Percentiles rank a stretch among this genome's conserved stretches.
Conservation (phyloP, 1,284 basidiomycete species). For the Porogramme epimiltina region DNA sequence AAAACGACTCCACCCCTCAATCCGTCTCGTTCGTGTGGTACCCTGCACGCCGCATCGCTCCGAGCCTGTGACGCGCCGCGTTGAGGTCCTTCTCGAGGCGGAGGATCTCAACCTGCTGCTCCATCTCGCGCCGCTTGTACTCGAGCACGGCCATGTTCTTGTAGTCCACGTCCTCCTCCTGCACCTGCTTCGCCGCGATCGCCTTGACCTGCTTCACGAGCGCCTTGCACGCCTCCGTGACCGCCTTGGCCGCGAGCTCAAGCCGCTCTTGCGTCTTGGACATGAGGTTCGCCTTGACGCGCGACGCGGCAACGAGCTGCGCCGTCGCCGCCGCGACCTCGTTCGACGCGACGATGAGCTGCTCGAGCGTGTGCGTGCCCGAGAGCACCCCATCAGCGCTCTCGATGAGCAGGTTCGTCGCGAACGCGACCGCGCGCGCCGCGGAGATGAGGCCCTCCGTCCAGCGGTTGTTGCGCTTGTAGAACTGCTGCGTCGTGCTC, state of each 20-base stretch:
- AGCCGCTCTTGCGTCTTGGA: conserved; percentile 97
- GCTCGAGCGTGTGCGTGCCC: conserved; percentile 95
- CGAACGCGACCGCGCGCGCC: conserved; percentile 96
- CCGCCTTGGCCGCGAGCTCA: conserved; percentile 96
- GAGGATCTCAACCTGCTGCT: conserved; percentile 97
- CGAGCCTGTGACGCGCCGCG: conserved; percentile 83
- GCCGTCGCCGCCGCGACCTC: conserved; percentile 97
- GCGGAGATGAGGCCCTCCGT: conserved; percentile 99
- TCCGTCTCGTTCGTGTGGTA: conserved; percentile 78
- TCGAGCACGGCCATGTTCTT: conserved; percentile 92
- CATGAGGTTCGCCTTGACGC: conserved; percentile 98
- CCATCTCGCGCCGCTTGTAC: conserved; percentile 98
- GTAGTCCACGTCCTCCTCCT: conserved; percentile 88
- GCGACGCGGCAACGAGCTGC: conserved; percentile 96
- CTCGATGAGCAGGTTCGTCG: conserved; percentile 96
- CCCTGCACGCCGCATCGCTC: conserved; percentile 89
- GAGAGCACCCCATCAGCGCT: conserved; percentile 97
- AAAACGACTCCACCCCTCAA: conserved; percentile 7
- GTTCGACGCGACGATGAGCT: conserved; percentile 98
- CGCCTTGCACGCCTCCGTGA: conserved; percentile 98
- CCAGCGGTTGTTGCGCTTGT: conserved; percentile 99
- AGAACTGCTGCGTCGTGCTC: conserved; percentile 93
- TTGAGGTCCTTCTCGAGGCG: conserved; percentile 95
- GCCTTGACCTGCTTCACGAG: conserved; percentile 97
- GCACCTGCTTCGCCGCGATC: conserved; percentile 81